These are phyloP conservation scores for Alternaria panax DNA, from an alignment of 2,329 filamentous ascomycete genomes.

Conservation along the genomic window DNA sequence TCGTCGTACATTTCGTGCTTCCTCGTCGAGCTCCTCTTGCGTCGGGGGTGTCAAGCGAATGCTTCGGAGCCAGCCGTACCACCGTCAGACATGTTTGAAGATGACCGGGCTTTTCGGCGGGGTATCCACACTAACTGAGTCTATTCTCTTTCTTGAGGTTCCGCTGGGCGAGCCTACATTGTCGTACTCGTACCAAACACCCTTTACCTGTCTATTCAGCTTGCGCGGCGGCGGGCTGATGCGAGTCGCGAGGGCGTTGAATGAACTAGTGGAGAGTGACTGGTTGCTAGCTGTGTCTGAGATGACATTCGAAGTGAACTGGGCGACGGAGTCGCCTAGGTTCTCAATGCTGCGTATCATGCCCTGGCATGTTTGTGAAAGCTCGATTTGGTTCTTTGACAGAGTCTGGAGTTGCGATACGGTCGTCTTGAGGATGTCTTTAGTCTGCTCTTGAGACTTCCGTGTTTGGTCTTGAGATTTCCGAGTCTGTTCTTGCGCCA, in stretches of 20 bases:
- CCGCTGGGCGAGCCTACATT: conserved; percentile 11
- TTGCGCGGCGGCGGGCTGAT: conserved; percentile 44
- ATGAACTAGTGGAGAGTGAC: conserved; percentile 14
- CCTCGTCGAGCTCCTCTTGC: conserved; percentile 1
- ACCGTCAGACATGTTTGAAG: conserved; percentile 16
- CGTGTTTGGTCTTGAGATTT: conserved; percentile 6
- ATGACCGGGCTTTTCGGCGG: conserved; percentile 32
- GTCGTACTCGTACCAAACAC: conserved; percentile 50
- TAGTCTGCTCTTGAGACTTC: conserved; percentile 36
- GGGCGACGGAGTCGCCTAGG: conserved; percentile 26
- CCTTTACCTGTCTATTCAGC: conserved; percentile 43
- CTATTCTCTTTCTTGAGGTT: conserved; percentile 25
- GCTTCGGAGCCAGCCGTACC: conserved; percentile 2
- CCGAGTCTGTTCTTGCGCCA: conserved; percentile 36
- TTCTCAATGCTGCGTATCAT: conserved; percentile 42
- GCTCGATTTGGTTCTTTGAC: conserved; percentile 36
- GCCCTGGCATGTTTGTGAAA: conserved; percentile 38
- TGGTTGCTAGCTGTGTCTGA: conserved; percentile 27
- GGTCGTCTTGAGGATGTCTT: conserved; percentile 35
- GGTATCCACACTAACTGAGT: conserved; percentile 29
- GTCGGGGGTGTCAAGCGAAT: conserved; percentile 2
- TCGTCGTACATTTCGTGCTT: not conserved
- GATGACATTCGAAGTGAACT: conserved; percentile 19
- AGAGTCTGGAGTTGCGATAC: conserved; percentile 40
- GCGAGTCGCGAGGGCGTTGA: conserved; percentile 26